A percentile compares a stretch with the other conserved stretches of the same genome.
Evolutionary conservation across 2,329 filamentous ascomycete species (phyloP).

Genomic region (Trichoderma sp.): DNA sequence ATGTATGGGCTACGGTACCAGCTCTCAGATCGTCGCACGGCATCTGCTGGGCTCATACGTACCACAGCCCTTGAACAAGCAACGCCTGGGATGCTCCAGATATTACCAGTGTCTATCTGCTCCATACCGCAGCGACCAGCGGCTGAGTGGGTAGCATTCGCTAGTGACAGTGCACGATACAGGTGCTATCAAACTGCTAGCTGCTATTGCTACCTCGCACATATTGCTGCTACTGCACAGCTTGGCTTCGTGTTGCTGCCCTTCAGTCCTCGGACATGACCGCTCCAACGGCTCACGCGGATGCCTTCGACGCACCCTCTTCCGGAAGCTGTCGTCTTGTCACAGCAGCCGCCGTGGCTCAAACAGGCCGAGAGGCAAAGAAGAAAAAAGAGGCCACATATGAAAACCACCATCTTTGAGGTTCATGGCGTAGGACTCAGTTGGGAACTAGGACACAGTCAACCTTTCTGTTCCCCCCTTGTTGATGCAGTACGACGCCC

Average conservation of each 20-base stretch:
- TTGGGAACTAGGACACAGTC: constrained; percentile 2
- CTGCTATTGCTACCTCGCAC: not conserved
- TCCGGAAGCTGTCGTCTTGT: constrained; percentile 1
- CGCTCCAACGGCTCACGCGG: constrained; percentile 20
- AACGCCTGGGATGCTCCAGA: constrained; percentile 23
- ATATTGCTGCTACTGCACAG: not conserved
- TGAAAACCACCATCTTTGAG: not conserved
- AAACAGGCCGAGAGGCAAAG: not conserved
- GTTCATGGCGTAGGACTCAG: constrained; percentile 21
- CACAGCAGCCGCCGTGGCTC: constrained; percentile 4
- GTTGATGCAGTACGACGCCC: constrained; percentile 25
- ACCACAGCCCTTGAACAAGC: constrained; percentile 11
- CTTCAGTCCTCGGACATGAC: constrained; percentile 21
- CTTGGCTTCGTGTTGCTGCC: not conserved
- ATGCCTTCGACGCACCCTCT: constrained; percentile 9
- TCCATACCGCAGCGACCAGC: not conserved
- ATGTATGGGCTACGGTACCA: not conserved
- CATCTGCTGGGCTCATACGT: not conserved
- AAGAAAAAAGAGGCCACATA: not conserved
- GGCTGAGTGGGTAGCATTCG: constrained; percentile 22
- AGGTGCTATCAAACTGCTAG: constrained; percentile 2
- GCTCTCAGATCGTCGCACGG: constrained; percentile 21
- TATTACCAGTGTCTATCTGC: constrained; percentile 12
- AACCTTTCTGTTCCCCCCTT: constrained; percentile 1
- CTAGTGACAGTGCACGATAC: constrained; percentile 15